Evolutionary conservation across 306 rosid genomes (phyloP).

Genomic region (Dalbergia cultrata): DNA sequence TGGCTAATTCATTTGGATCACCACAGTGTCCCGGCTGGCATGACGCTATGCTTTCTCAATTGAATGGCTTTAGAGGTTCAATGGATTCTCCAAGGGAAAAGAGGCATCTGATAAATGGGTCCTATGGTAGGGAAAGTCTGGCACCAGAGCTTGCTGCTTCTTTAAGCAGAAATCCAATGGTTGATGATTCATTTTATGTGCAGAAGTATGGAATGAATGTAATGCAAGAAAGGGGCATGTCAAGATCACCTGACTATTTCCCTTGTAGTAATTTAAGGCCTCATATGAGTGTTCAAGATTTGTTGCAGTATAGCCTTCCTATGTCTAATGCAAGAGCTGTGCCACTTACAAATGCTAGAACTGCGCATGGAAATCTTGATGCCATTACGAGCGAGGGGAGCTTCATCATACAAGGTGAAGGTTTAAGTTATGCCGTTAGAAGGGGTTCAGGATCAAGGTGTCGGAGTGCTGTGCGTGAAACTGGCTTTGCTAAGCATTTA

Average conservation of each 20-base stretch:
- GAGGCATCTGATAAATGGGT: constrained; percentile 44
- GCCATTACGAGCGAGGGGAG: constrained; percentile 60
- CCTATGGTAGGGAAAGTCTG: constrained; percentile 42
- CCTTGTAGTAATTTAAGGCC: constrained; percentile 42
- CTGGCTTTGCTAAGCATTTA: constrained; percentile 43
- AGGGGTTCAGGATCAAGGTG: constrained; percentile 45
- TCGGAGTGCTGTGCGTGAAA: constrained; percentile 40
- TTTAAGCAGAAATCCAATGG: constrained; percentile 42
- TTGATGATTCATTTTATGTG: constrained; percentile 38
- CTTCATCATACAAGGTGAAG: constrained; percentile 65
- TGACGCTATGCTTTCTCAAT: constrained; percentile 37
- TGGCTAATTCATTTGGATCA: constrained; percentile 45
- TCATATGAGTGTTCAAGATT: constrained; percentile 38
- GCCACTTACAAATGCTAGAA: constrained; percentile 45
- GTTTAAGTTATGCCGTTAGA: constrained; percentile 50
- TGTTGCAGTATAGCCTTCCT: constrained; percentile 23
- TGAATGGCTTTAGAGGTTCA: constrained; percentile 43
- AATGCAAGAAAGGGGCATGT: constrained; percentile 41
- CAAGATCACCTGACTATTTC: constrained; percentile 42
- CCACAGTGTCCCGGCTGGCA: constrained; percentile 4
- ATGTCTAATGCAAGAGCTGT: constrained; percentile 48
- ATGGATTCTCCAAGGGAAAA: constrained; percentile 44
- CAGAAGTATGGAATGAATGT: constrained; percentile 46
- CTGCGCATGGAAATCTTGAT: constrained; percentile 46
- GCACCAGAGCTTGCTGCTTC: constrained; percentile 37